These are phyloP conservation scores for Cladorrhinum sp. DNA, from an alignment of 2,329 filamentous ascomycete species.

Conservation along the genomic window DNA sequence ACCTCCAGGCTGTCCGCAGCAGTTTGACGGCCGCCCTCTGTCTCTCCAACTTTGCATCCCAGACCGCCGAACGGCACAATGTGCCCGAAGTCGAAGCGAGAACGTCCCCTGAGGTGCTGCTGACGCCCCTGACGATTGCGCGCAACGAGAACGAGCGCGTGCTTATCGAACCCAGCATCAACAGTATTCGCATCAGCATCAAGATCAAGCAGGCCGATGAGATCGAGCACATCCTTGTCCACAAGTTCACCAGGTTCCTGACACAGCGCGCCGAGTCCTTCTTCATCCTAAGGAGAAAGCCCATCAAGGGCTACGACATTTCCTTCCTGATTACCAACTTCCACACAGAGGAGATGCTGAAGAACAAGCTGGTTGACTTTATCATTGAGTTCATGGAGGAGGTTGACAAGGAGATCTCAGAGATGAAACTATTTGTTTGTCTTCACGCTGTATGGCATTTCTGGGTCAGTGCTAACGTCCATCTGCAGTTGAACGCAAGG, in stretches of 20 bases:
- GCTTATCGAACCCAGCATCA: conserved; percentile 92
- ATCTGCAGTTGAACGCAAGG: conserved; percentile 78
- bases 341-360: conserved; percentile 97
- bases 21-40: conserved; percentile 92
- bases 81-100: conserved; percentile 95
- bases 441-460: background rate
- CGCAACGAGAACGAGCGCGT: conserved; percentile 97
- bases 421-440: conserved; percentile 99
- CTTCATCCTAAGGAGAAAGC: conserved; percentile 92
- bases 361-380: conserved; percentile 98
- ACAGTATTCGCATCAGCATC: conserved; percentile 95
- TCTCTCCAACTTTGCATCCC: conserved; percentile 94
- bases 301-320: conserved; percentile 97
- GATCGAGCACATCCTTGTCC: conserved; percentile 95
- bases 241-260: conserved; percentile 97
- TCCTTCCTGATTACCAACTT: conserved; percentile 98
- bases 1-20: conserved; percentile 92
- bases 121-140: conserved; percentile 86
- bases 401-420: conserved; percentile 99
- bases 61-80: conserved; percentile 95
- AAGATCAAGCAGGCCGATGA: conserved; percentile 99
- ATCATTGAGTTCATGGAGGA: conserved; percentile 99
- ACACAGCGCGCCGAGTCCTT: conserved; percentile 95
- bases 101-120: conserved; percentile 86
- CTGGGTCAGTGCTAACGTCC: conserved; percentile 17